Conservation (phyloP, 352 stramenopile genomes). For the Thraustotheca clavata region DNA sequence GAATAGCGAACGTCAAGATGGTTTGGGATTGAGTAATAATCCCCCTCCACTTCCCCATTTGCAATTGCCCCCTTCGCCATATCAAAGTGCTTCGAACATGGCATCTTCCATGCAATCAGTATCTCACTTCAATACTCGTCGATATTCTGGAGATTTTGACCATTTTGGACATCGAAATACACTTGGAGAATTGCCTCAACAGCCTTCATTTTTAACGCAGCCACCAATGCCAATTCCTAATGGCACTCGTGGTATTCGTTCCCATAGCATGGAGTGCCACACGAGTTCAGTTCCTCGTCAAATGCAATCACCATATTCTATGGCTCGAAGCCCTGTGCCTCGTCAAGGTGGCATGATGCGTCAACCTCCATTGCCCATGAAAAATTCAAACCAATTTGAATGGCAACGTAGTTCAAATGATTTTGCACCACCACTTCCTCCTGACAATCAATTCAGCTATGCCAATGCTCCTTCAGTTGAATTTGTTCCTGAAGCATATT, state of each 20-base stretch:
- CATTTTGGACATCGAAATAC: neutral
- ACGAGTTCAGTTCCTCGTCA: neutral
- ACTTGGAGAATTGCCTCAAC: neutral
- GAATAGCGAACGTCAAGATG: neutral
- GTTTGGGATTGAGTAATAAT: neutral
- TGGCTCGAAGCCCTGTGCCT: neutral
- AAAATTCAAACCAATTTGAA: neutral
- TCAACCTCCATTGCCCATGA: neutral
- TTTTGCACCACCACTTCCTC: neutral
- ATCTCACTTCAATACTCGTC: conserved; percentile 1
- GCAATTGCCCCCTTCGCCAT: neutral
- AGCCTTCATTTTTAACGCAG: neutral
- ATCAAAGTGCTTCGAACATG: too few species aligned
- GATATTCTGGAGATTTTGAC: conserved; percentile 18
- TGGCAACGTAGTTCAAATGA: neutral
- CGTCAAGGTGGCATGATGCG: neutral
- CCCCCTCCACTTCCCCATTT: neutral
- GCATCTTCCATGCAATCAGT: neutral
- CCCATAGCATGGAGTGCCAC: conserved; percentile 14
- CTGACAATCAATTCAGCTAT: neutral
- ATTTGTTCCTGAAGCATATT: conserved; percentile 23
- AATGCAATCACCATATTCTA: neutral
- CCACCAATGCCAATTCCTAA: neutral
- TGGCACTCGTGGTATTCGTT: conserved; percentile 15
- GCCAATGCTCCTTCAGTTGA: neutral